These are phyloP conservation scores for Pichia sp. DNA, from an alignment of 1,139 yeast genomes.

Conservation along the genomic window DNA sequence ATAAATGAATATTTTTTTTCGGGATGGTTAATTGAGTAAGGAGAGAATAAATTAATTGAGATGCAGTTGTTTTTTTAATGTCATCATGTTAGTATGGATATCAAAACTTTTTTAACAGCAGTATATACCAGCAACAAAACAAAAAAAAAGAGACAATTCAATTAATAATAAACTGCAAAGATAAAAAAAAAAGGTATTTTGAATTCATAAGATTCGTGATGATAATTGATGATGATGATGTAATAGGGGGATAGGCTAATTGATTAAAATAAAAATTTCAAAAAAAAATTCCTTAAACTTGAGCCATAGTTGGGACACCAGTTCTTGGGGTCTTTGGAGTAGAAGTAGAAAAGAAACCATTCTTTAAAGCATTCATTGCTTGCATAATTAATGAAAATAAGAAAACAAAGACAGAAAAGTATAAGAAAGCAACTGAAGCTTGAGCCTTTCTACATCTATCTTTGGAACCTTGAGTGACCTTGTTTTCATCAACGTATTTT, in stretches of 20 bases:
- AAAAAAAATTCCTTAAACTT: slow-evolving; percentile 44
- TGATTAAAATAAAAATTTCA: background rate
- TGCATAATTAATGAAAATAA: slow-evolving; percentile 65
- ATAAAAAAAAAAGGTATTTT: background rate
- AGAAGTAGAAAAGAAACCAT: slow-evolving; percentile 67
- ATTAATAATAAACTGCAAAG: slow-evolving; percentile 1
- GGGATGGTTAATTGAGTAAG: too few relatives aligned
- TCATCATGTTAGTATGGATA: too few relatives aligned
- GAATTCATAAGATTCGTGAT: too few relatives aligned
- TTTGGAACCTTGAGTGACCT: slow-evolving; percentile 64
- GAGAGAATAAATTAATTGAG: too few relatives aligned
- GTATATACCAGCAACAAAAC: too few relatives aligned
- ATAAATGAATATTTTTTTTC: too few relatives aligned
- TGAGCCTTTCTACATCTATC: slow-evolving; percentile 95
- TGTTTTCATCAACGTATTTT: slow-evolving; percentile 56
- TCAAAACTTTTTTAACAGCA: too few relatives aligned
- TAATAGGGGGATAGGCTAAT: too few relatives aligned
- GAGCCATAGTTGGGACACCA: slow-evolving; percentile 85
- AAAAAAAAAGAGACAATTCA: too few relatives aligned
- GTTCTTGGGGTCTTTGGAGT: slow-evolving; percentile 50
- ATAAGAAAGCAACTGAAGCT: slow-evolving; percentile 85
- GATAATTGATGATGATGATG: too few relatives aligned
- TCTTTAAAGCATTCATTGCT: slow-evolving; percentile 47
- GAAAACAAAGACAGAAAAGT: slow-evolving; percentile 75
- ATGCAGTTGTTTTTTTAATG: too few relatives aligned